Evolutionary conservation across 495 filamentous ascomycete species (phyloP), one percentile per base, ranked within the genome.

Genomic region (Neurospora hispaniola): DNA sequence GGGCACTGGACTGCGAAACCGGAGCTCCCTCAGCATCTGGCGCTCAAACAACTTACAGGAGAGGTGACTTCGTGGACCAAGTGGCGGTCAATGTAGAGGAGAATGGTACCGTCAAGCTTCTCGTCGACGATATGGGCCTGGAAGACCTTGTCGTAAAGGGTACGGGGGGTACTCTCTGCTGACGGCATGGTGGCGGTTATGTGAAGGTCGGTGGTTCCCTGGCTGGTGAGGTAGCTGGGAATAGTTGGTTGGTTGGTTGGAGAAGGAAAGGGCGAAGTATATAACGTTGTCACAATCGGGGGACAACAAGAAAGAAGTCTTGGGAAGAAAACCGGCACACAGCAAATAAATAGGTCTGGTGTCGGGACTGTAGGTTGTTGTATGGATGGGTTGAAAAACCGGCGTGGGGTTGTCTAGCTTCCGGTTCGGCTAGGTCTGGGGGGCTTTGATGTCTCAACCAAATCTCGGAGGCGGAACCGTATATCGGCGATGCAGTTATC

Each of bases 31-130:
- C 69, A n/a, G 35, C 16, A 35, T 20, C 20, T 23, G 5, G 54
- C 23, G 54, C 18, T 31, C 6, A 40, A 54, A 38, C 35, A 71
- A 71, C 87, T 77, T 83, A 92, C 91, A 42, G 96, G 96, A 71
- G 95, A 97, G 70, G 96, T 98, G 79, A 99, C 96, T 87, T 99
- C 96, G 79, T 99, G 96, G 71, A 98, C 93, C 44, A 99, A 88
- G 86, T 99, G 96, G 81, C 96, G 88, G 82, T 96, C 93, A 79
- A 98, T 98, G 78, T 99, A 99, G 40, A 99, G 85, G 71, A 97
- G 81, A 77, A 97, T 88, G 48, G 95, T 98, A 80, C 94, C 94
- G 84, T 96, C 94, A 27, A 93, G 89, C 84, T 93, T 91, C 87
- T 94, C 92, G 77, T 98, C 92, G 78, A 99, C 94, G 74, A 97